These are phyloP conservation scores for Solanum pennellii DNA, from an alignment of 257 asterid genomes.

Conservation along the genomic window DNA sequence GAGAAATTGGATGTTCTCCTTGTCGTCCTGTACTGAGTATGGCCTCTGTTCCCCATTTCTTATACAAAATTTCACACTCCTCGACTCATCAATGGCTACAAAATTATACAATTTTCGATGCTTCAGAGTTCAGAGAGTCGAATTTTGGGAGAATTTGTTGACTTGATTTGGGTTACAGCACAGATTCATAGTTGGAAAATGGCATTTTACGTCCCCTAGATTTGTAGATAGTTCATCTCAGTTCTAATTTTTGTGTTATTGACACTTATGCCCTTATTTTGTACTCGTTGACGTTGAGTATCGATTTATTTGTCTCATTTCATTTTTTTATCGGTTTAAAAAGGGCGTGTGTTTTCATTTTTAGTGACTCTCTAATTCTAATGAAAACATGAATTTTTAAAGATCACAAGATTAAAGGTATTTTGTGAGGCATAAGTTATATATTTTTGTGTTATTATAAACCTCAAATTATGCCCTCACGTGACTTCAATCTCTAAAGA, in stretches of 20 bases:
- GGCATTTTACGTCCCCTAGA: background rate
- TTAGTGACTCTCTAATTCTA: background rate
- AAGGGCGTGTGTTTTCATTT: rapidly evolving
- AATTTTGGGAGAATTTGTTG: background rate
- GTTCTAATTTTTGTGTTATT: background rate
- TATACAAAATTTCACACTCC: background rate
- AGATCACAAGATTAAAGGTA: background rate
- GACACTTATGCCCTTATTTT: background rate
- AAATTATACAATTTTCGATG: background rate
- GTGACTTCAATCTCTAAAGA: background rate
- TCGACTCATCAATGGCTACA: background rate
- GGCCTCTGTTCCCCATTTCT: slow-evolving; percentile 36
- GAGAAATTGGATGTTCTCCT: slow-evolving; percentile 40
- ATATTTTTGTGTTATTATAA: too few species aligned
- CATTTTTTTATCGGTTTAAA: rapidly evolving
- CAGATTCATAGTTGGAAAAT: background rate
- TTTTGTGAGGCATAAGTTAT: rapidly evolving
- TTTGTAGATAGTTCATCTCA: background rate
- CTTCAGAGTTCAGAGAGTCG: background rate
- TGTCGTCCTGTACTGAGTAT: slow-evolving; percentile 17
- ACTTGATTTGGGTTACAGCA: background rate
- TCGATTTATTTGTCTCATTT: background rate
- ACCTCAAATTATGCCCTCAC: rapidly evolving
- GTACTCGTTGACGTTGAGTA: background rate
- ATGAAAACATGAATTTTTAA: rapidly evolving